Evolutionary conservation across 78 protist species (phyloP).

Genomic region (Chrysochromulina tobinii): DNA sequence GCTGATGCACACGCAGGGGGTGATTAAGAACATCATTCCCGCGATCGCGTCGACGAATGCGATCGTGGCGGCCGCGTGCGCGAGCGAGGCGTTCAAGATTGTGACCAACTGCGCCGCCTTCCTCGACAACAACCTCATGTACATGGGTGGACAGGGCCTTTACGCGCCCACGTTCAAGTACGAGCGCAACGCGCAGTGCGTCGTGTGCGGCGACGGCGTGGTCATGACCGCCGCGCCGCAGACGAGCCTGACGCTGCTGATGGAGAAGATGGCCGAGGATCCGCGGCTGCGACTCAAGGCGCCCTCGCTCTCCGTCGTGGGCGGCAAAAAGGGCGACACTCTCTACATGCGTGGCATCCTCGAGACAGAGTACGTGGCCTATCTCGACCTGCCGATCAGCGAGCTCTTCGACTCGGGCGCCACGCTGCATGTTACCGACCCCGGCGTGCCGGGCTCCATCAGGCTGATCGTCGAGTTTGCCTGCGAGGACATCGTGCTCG

Average conservation of each 20-base stretch:
- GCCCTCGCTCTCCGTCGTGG: not conserved
- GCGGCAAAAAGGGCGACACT: not conserved
- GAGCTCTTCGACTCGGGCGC: not conserved
- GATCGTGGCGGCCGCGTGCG: constrained; percentile 78
- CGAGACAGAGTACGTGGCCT: not conserved
- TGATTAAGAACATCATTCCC: constrained; percentile 82
- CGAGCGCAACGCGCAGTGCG: constrained; percentile 12
- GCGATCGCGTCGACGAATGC: constrained; percentile 98
- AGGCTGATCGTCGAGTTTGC: not conserved
- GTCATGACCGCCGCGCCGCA: not conserved
- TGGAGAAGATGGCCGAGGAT: not conserved
- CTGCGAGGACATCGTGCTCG: not conserved
- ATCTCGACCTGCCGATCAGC: not conserved
- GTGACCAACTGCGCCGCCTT: constrained; percentile 9
- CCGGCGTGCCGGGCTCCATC: not conserved
- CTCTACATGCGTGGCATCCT: not conserved
- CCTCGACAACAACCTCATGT: constrained; percentile 10
- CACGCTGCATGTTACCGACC: not conserved
- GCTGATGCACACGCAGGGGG: constrained; percentile 69
- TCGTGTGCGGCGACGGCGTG: not conserved
- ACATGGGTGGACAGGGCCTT: not conserved
- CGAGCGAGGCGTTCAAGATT: not conserved
- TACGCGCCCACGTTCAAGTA: not conserved
- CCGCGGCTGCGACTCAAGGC: not conserved
- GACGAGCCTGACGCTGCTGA: not conserved